Base-by-base conservation (phyloP, 1,139 yeast species). In the Lodderomyces elongisporus region DNA sequence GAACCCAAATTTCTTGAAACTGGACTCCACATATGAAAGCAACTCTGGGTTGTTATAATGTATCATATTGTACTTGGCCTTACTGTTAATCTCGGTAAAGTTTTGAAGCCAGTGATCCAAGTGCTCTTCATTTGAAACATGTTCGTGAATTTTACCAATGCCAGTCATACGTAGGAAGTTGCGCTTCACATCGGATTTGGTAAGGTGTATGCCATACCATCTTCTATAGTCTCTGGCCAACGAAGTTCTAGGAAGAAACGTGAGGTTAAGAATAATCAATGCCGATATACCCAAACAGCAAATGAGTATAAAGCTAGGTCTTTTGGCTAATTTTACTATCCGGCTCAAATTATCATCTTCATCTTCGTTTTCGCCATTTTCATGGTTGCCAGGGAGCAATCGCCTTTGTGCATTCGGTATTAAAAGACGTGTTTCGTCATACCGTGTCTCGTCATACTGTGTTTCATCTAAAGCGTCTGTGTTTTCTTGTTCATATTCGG, bases 181-280 rank as follows among this genome's bases (percentile, higher is more conserved):
- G 31, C 89, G 56, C 44, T 78, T 73, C 18, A 79, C 70, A 41
- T 82, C 91, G n/a, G 74, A 67, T 40, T 70, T 72, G 3, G 88
- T 78, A 32, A 81, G 49, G 35, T 61, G 71, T 17, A 80, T 70
- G 15, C 79, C 77, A 55, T 87, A 87, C 48, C 85, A 58, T 35
- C 95, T 60, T 46, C 91, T 70, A 52, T 85, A 77, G 55, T 89
- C 97, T 42, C 96, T 66, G 34, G 84, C 77, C 14, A 87, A 62
- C 2, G 96, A 85, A 1, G 97, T 87, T 39, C 96, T 60, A 2
- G 96, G 96, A 18, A 88, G 64, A 51, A 89, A 89, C 1, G 85
- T 77, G 32, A 87, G 62, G 36, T 83, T 76, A 46, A 83, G 75
- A 3, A 77, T 63, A 9, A 77, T 58, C 30, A 74, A 60, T 37